A percentile compares a stretch with the other conserved stretches of the same genome.
Evolutionary conservation across 2,329 filamentous ascomycete genomes (phyloP).

Genomic region (Ophiostoma quercus): DNA sequence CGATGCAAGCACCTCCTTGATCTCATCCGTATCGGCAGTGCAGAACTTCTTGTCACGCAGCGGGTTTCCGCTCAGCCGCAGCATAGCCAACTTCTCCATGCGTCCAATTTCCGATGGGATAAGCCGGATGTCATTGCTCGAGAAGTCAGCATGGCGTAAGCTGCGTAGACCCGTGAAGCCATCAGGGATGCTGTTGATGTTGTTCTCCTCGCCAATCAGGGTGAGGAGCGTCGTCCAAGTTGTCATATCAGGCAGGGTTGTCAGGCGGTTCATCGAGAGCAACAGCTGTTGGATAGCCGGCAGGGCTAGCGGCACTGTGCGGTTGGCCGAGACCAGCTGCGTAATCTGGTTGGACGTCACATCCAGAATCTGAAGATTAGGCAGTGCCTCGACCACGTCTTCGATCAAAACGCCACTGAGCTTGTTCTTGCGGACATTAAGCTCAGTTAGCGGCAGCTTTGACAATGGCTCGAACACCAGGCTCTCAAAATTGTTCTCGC

Average conservation of each 20-base stretch:
- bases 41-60: slow-evolving; percentile 82
- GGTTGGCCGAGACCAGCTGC: slow-evolving; percentile 42
- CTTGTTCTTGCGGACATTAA: slow-evolving; percentile 72
- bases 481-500: slow-evolving; percentile 68
- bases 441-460: slow-evolving; percentile 64
- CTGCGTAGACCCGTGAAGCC: slow-evolving; percentile 65
- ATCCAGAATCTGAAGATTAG: slow-evolving; percentile 68
- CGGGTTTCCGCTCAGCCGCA: slow-evolving; percentile 83
- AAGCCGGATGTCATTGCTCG: slow-evolving; percentile 72
- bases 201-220: slow-evolving; percentile 76
- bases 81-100: slow-evolving; percentile 71
- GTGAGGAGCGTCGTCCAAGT: slow-evolving; percentile 68
- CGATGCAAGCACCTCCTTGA: slow-evolving; percentile 67
- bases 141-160: slow-evolving; percentile 74
- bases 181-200: slow-evolving; percentile 65
- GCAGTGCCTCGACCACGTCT: slow-evolving; percentile 51
- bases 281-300: slow-evolving; percentile 69
- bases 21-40: slow-evolving; percentile 70
- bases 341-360: slow-evolving; percentile 70
- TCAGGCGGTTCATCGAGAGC: slow-evolving; percentile 75
- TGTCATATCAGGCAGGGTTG: slow-evolving; percentile 65
- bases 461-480: slow-evolving; percentile 66
- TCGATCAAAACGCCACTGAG: slow-evolving; percentile 68
- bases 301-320: slow-evolving; percentile 49
- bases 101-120: slow-evolving; percentile 70